Percentiles rank a stretch among this genome's conserved stretches.
Evolutionary conservation across 345 rosid species (phyloP).

Genomic region (Cardamine resedifolia): DNA sequence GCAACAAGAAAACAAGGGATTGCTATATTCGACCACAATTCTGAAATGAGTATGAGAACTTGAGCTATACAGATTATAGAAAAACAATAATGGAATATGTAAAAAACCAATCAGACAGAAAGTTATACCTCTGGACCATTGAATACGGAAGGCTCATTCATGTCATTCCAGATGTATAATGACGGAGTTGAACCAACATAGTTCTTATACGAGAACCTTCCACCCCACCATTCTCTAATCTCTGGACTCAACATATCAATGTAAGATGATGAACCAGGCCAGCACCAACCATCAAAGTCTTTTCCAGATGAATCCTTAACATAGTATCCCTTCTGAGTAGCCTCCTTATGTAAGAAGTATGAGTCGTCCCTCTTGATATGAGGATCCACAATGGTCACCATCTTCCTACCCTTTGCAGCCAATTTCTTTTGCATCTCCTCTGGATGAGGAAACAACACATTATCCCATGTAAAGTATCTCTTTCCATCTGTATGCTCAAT

Average conservation of each 20-base stretch:
- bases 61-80: slow-evolving; percentile 1
- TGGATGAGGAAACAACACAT: slow-evolving; percentile 73
- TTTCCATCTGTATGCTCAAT: slow-evolving; percentile 96
- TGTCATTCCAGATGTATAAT: slow-evolving; percentile 96
- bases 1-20: background rate
- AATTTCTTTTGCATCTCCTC: slow-evolving; percentile 90
- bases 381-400: slow-evolving; percentile 99
- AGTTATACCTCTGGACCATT: slow-evolving; percentile 95
- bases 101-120: slow-evolving; percentile 15
- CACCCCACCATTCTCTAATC: slow-evolving; percentile 93
- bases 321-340: slow-evolving; percentile 78
- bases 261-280: slow-evolving; percentile 99
- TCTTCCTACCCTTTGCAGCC: slow-evolving; percentile 85
- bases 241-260: slow-evolving; percentile 79
- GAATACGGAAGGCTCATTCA: slow-evolving; percentile 99
- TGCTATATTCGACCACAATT: background rate
- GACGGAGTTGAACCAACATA: slow-evolving; percentile 91
- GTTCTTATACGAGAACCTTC: slow-evolving; percentile 66
- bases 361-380: slow-evolving; percentile 94
- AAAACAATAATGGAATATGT: slow-evolving; percentile 3
- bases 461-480: slow-evolving; percentile 96
- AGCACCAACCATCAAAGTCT: slow-evolving; percentile 99
- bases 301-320: slow-evolving; percentile 80
- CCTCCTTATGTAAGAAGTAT: slow-evolving; percentile 76
- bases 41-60: background rate